phyloP scores from a whole-genome alignment of 2,329 filamentous ascomycete species.

The Hymenotorrendiella dingleyae region DNA sequence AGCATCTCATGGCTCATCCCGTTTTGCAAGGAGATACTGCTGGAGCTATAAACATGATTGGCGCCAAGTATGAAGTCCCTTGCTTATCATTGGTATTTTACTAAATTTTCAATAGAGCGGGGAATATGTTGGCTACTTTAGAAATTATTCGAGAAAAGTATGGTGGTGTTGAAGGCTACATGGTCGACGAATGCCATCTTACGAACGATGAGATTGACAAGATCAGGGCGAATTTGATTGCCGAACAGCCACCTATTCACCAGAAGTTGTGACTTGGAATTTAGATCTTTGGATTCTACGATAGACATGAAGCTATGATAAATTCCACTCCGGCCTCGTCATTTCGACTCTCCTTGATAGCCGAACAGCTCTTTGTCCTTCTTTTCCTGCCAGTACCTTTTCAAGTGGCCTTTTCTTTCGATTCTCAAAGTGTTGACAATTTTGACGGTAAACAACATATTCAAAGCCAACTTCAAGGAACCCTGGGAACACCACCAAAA shows the following conservation, averaged over 20 bases:
- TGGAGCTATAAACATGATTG: constrained; percentile 39
- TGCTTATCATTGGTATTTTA: constrained; percentile 1
- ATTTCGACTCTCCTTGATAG: too few relatives aligned
- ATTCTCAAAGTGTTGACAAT: too few relatives aligned
- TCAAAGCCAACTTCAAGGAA: too few relatives aligned
- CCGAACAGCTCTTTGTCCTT: too few relatives aligned
- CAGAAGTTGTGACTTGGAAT: constrained; percentile 6
- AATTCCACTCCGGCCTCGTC: too few relatives aligned
- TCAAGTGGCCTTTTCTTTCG: too few relatives aligned
- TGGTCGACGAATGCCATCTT: constrained; percentile 53
- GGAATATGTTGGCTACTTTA: constrained; percentile 46
- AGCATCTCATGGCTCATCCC: constrained; percentile 44
- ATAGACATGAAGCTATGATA: too few relatives aligned
- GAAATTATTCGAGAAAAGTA: constrained; percentile 52
- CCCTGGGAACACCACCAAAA: too few relatives aligned
- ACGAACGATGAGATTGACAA: constrained; percentile 47
- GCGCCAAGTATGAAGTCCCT: constrained; percentile 28
- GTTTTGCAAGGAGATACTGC: constrained; percentile 36
- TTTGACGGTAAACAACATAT: too few relatives aligned
- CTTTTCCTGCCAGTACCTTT: too few relatives aligned
- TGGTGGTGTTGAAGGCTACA: constrained; percentile 59
- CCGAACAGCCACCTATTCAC: constrained; percentile 20
- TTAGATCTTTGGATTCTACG: constrained; percentile 5
- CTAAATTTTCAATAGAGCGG: constrained; percentile 29
- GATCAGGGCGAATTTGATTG: constrained; percentile 45